Percentiles rank a stretch among this genome's conserved stretches.
Conservation (phyloP, 202 grass and related monocot species). For the Panicum virgatum region DNA sequence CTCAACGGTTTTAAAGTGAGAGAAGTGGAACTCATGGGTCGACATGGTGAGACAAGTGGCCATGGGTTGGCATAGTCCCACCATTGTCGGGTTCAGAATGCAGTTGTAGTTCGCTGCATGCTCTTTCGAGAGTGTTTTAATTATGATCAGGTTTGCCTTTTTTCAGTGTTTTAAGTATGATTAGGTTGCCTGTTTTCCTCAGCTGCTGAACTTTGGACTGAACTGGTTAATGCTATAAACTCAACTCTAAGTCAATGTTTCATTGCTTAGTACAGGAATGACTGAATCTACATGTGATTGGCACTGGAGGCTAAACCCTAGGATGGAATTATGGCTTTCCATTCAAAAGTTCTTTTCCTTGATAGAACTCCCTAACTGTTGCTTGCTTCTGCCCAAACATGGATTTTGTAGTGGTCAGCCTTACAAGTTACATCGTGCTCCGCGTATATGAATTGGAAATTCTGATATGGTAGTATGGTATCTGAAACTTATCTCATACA, state of each 20-base stretch:
- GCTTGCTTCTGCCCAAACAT: background rate
- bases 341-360: background rate
- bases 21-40: background rate
- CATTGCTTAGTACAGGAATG: background rate
- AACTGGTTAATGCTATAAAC: background rate
- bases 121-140: background rate
- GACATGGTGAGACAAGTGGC: background rate
- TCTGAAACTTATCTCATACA: conserved; percentile 16
- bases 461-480: background rate
- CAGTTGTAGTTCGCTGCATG: background rate
- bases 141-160: background rate
- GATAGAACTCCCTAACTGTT: background rate
- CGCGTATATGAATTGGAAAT: background rate
- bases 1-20: background rate
- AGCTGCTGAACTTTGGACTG: background rate
- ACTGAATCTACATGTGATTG: background rate
- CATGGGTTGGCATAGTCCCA: background rate
- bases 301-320: background rate
- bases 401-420: background rate
- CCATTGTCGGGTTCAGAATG: background rate
- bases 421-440: conserved; percentile 6
- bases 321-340: conserved; percentile 5
- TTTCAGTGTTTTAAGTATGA: background rate
- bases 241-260: background rate
- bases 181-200: background rate